These are phyloP conservation scores for Cladorrhinum sp. DNA, from an alignment of 2,329 filamentous ascomycete species.

Conservation along the genomic window DNA sequence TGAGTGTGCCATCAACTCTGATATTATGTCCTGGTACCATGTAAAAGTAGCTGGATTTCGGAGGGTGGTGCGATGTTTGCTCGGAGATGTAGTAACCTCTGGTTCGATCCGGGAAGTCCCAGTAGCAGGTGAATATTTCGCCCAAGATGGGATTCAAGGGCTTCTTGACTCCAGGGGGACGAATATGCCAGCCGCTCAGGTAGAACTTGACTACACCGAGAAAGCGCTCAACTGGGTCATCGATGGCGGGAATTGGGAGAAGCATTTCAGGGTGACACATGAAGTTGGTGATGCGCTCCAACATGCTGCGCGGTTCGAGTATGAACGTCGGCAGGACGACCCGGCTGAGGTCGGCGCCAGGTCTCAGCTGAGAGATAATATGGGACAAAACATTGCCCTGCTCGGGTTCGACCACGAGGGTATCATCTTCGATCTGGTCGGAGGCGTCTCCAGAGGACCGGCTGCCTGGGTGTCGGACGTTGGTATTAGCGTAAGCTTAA, in stretches of 20 bases:
- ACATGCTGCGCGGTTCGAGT: constrained; percentile 93
- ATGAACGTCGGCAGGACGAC: constrained; percentile 97
- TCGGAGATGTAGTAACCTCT: constrained; percentile 94
- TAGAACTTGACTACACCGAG: constrained; percentile 97
- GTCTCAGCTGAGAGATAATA: constrained; percentile 94
- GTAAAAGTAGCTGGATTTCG: constrained; percentile 99
- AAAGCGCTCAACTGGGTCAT: constrained; percentile 87
- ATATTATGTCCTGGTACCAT: constrained; percentile 93
- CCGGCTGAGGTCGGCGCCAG: constrained; percentile 89
- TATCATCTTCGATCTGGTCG: constrained; percentile 63
- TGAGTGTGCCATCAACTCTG: constrained; percentile 90
- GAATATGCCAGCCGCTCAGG: constrained; percentile 97
- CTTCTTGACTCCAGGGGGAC: constrained; percentile 96
- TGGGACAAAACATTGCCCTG: constrained; percentile 92
- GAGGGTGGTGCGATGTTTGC: constrained; percentile 96
- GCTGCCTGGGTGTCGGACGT: constrained; percentile 44
- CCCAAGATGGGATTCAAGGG: constrained; percentile 94
- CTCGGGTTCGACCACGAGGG: constrained; percentile 80
- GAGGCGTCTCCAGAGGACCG: constrained; percentile 57
- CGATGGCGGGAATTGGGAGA: constrained; percentile 78
- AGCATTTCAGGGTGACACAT: constrained; percentile 99
- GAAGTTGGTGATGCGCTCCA: constrained; percentile 99
- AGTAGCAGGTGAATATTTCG: constrained; percentile 92
- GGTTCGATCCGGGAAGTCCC: constrained; percentile 83
- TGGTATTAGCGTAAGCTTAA: constrained; percentile 32